Percentiles rank a stretch among this genome's conserved stretches.
These are phyloP conservation scores for Striga hermonthica DNA, from an alignment of 305 asterid genomes.

Conservation along the genomic window DNA sequence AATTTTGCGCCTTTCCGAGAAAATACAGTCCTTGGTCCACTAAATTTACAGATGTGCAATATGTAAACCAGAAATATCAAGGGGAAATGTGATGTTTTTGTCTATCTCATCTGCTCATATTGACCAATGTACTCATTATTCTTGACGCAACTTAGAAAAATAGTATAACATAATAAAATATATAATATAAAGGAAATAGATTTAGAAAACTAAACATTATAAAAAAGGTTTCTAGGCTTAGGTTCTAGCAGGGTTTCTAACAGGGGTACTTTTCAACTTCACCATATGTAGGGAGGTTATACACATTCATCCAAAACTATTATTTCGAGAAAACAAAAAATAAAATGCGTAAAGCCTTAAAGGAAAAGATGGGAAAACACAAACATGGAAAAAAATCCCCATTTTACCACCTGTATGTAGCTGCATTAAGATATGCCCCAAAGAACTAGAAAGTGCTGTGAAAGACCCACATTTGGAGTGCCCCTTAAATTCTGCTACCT, in stretches of 20 bases:
- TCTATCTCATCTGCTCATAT: neutral
- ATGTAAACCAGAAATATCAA: neutral
- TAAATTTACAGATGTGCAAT: slow-evolving; percentile 1
- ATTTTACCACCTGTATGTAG: slow-evolving; percentile 72
- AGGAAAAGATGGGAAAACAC: neutral
- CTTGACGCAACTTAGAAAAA: neutral
- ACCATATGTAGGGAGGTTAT: neutral
- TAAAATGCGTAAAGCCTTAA: slow-evolving; percentile 7
- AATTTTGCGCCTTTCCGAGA: neutral
- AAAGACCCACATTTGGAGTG: slow-evolving; percentile 72
- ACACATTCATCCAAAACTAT: slow-evolving; percentile 8
- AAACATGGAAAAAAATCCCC: slow-evolving; percentile 18
- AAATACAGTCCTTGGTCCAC: neutral
- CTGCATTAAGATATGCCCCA: slow-evolving; percentile 92
- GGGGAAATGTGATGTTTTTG: neutral
- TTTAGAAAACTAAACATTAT: neutral
- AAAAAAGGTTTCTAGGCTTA: neutral
- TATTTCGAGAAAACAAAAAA: slow-evolving; percentile 1
- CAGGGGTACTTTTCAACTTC: neutral
- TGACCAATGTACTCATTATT: neutral
- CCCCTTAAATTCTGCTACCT: slow-evolving; percentile 83
- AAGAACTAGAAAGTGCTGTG: slow-evolving; percentile 88
- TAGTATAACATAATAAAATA: neutral
- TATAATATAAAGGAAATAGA: neutral
- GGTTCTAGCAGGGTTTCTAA: neutral